phyloP scores from a whole-genome alignment of 2,329 filamentous ascomycete genomes.

The Exserohilum rostratum region DNA sequence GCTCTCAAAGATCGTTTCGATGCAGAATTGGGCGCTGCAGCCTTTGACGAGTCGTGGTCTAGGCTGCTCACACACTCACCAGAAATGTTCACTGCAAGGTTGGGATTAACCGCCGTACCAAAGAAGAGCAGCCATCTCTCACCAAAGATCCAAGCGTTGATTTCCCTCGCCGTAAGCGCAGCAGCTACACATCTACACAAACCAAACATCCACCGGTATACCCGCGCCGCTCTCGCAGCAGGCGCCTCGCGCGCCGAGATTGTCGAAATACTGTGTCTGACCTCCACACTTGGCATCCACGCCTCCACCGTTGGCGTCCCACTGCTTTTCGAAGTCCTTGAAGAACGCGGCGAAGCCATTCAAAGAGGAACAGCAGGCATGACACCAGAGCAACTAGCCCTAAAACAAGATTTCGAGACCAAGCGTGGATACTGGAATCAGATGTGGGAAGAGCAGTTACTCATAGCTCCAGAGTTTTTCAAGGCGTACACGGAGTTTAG shows the following conservation, averaged over 20 bases:
- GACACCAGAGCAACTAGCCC: slow-evolving; percentile 43
- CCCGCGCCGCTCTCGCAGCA: slow-evolving; percentile 46
- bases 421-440: slow-evolving; percentile 57
- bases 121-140: slow-evolving; percentile 44
- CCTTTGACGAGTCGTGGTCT: slow-evolving; percentile 37
- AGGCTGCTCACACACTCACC: slow-evolving; percentile 35
- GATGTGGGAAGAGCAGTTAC: slow-evolving; percentile 54
- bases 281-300: slow-evolving; percentile 55
- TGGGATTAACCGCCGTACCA: slow-evolving; percentile 37
- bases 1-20: slow-evolving; percentile 32
- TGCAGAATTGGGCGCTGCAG: slow-evolving; percentile 26
- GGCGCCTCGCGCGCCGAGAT: slow-evolving; percentile 53
- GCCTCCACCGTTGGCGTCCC: slow-evolving; percentile 56
- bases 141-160: slow-evolving; percentile 52
- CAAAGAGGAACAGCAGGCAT: slow-evolving; percentile 40
- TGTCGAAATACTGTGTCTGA: slow-evolving; percentile 55
- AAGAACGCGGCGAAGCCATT: slow-evolving; percentile 50
- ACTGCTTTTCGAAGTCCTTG: slow-evolving; percentile 54
- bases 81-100: slow-evolving; percentile 38
- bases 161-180: slow-evolving; percentile 53
- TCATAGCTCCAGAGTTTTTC: slow-evolving; percentile 57
- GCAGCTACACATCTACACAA: slow-evolving; percentile 54
- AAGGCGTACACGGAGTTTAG: slow-evolving; percentile 56
- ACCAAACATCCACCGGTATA: slow-evolving; percentile 52
- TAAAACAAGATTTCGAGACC: slow-evolving; percentile 53